Base-by-base conservation (phyloP, 2,329 filamentous ascomycete genomes). In the Clarireedia paspali region DNA sequence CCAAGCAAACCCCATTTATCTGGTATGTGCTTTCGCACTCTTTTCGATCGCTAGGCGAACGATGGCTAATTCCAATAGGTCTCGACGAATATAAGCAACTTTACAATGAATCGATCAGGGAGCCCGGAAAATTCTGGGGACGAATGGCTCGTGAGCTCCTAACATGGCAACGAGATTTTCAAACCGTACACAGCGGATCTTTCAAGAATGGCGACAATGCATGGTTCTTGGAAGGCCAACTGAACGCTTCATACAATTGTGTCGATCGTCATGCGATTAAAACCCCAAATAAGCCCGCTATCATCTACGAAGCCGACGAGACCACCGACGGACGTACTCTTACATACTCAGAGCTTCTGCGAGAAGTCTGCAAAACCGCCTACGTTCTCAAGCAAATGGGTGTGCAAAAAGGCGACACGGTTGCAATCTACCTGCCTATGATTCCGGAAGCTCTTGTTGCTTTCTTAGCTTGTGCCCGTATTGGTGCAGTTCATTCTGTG, bases 291-390 rank as follows among this genome's bases (percentile, higher is more conserved):
- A 90, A 87, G 75, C 84, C 94, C 48, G 94, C 94, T 71, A 95
- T 99, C 75, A 96, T 97, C 76, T 99, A 97, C 77, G 94, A 99
- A 77, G 92, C 91, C 59, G 94, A 99, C 68, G 94, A 99, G 74
- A 83, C 87, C 44, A 79, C 75, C 53, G 88, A 95, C 70, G 91
- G 94, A 69, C 90, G 92, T 64, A 91, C 81, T 63, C 87, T 99
- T 72, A 94, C 89, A 62, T 99, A 97, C 67, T 83, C 87, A 66
- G 91, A 99, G 80, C 87, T 99, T 52, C 82, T 97, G 60, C 86
- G 91, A 62, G 84, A 99, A 73, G 92, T 99, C 51, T 96, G 87
- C 68, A 87, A 83, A 72, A 84, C 90, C 15, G 88, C 94, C 46
- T 90, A 89, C 77, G 87, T 88, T 24, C 81, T 99, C 65, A 96